phyloP scores from a whole-genome alignment of 2,329 filamentous ascomycete species.

The Monosporascus sp. region DNA sequence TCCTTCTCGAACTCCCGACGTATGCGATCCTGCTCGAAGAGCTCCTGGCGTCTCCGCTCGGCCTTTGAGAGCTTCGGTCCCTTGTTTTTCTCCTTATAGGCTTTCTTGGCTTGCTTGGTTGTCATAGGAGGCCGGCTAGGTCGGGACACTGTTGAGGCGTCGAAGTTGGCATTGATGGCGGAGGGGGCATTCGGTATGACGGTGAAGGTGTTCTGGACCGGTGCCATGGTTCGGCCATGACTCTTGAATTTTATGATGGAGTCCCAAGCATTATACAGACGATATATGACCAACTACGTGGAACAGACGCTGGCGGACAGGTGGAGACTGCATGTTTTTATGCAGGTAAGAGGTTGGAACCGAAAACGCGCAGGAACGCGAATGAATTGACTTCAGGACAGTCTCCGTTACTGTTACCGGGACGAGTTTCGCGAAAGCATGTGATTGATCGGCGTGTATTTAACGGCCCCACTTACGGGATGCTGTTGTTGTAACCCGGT shows the following conservation, averaged over 20 bases:
- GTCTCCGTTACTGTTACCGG: neutral
- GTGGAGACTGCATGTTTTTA: neutral
- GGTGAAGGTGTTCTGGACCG: slow-evolving; percentile 31
- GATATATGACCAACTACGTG: too few species aligned
- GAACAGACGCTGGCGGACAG: neutral
- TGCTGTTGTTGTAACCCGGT: too few species aligned
- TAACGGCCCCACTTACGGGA: too few species aligned
- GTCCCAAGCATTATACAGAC: neutral
- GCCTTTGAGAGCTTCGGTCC: slow-evolving; percentile 37
- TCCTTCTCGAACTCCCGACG: slow-evolving; percentile 47
- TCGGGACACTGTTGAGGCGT: slow-evolving; percentile 6
- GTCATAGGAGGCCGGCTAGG: slow-evolving; percentile 39
- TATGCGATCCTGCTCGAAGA: slow-evolving; percentile 50
- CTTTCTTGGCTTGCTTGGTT: slow-evolving; percentile 43
- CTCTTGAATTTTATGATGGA: neutral
- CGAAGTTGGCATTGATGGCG: slow-evolving; percentile 16
- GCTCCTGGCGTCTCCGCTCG: slow-evolving; percentile 36
- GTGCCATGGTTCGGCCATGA: slow-evolving; percentile 22
- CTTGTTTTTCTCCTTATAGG: slow-evolving; percentile 37
- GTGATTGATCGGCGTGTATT: neutral
- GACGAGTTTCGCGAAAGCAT: neutral
- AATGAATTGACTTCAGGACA: neutral
- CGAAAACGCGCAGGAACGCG: neutral
- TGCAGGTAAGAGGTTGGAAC: neutral
- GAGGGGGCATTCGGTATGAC: slow-evolving; percentile 30